phyloP scores from a whole-genome alignment of 1,284 basidiomycete genomes.

The Xanthoconium separans region DNA sequence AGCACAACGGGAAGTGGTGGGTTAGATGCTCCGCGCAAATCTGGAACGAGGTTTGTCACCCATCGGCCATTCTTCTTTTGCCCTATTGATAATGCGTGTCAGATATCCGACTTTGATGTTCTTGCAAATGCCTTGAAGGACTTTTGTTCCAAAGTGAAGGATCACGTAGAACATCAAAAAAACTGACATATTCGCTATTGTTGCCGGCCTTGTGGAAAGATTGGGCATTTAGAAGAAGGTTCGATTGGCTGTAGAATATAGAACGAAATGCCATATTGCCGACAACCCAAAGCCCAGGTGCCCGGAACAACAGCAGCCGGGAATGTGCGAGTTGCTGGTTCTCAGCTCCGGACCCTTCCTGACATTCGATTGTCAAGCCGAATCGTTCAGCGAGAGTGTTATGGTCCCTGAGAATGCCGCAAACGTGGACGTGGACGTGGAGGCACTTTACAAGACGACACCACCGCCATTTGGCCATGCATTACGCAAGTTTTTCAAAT shows the following conservation, averaged over 20 bases:
- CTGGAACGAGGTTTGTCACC: conserved; percentile 62
- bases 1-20: conserved; percentile 71
- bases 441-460: conserved; percentile 3
- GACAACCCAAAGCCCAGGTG: too few relatives aligned
- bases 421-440: not conserved
- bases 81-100: not conserved
- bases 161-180: conserved; percentile 1
- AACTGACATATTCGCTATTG: not conserved
- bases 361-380: too few relatives aligned
- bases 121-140: conserved; percentile 29
- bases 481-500: conserved; percentile 50
- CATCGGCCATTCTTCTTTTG: not conserved
- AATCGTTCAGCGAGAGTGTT: too few relatives aligned
- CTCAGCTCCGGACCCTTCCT: too few relatives aligned
- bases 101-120: conserved; percentile 34
- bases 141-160: conserved; percentile 21
- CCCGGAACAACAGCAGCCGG: too few relatives aligned
- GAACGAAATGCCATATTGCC: too few relatives aligned
- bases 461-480: conserved; percentile 49
- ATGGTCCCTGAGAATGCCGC: not conserved
- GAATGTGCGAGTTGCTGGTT: too few relatives aligned
- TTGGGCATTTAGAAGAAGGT: not conserved
- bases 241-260: not conserved
- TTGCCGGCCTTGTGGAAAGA: not conserved
- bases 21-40: conserved; percentile 69